Base-by-base conservation (phyloP, 2,329 filamentous ascomycete genomes). In the Neocatenulostroma microsporum region DNA sequence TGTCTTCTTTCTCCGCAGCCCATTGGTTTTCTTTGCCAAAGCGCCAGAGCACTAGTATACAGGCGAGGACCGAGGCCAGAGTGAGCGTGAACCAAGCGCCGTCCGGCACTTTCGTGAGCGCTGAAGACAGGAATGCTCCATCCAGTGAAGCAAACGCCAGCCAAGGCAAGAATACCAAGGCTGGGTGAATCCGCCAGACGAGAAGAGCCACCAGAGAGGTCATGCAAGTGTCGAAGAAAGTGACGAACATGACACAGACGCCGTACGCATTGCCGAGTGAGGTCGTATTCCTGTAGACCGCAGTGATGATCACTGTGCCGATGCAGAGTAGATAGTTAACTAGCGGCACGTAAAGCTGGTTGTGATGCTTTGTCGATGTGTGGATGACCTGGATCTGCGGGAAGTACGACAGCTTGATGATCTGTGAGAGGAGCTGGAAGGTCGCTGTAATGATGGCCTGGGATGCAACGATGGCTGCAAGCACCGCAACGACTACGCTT, bases 21-120 rank as follows among this genome's bases (percentile, higher is more conserved):
- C 83, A 88, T 54, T 88, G 83, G 42, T 76, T 72, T 53, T 86
- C 81, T 56, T 88, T 87, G 12, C 83, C 83, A 49, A 78, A 88
- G 21, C 83, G 74, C 83, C 83, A 88, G 9, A 87, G 69, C 2
- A 85, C 67, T 52, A 88, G 82, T 28, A 86, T 60, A 28, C 60
- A 63, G 0, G 78, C 72, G 2, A 88, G 69, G 7, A 82, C 62
- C 3, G 67, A 64, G 0, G 81, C 70, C 4, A 88, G 66, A 0
- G 76, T 66, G 2, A 87, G 62, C 0, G 83, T 87, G 53, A 88
- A 84, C 83, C 83, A 88, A 2, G 81, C 83, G 1, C 83, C 83
- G 8, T 79, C 69, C 0, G 83, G 82, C 0, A 88, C 78, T 54
- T 88, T 88, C 31, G 68, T 78, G 1, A 87, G 64, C 0, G 80